Conservation (phyloP, 805 yeast species). For the Starmerella scarabaei region DNA sequence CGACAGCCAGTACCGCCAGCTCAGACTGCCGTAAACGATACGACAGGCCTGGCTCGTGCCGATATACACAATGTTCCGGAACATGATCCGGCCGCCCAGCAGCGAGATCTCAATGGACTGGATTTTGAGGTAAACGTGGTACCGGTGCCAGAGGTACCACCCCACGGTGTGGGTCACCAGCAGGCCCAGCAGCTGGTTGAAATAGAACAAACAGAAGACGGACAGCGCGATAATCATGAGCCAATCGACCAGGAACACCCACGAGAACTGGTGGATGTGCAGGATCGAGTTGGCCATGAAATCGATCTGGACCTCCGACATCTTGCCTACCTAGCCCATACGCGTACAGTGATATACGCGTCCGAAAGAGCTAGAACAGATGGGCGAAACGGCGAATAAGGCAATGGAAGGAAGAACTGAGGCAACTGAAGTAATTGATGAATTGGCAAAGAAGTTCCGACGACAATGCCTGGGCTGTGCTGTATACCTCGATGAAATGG, state of each 20-base stretch:
- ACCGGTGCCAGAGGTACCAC: slow-evolving; percentile 50
- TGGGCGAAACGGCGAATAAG: too few relatives aligned
- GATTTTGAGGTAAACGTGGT: slow-evolving; percentile 45
- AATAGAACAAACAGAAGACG: slow-evolving; percentile 56
- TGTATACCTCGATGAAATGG: too few relatives aligned
- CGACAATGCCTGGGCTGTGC: too few relatives aligned
- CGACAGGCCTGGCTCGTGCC: slow-evolving; percentile 64
- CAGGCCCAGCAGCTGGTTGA: slow-evolving; percentile 59
- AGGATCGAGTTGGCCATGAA: slow-evolving; percentile 23
- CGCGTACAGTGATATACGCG: background rate
- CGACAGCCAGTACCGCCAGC: slow-evolving; percentile 85
- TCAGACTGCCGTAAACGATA: slow-evolving; percentile 55
- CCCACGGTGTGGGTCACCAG: slow-evolving; percentile 40
- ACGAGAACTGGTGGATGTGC: slow-evolving; percentile 29
- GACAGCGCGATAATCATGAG: slow-evolving; percentile 49
- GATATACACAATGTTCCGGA: slow-evolving; percentile 60
- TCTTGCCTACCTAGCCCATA: background rate
- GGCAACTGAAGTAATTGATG: too few relatives aligned
- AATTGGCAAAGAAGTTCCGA: too few relatives aligned
- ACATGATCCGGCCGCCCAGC: slow-evolving; percentile 69
- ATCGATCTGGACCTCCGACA: slow-evolving; percentile 11
- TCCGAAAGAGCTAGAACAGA: too few relatives aligned
- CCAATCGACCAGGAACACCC: slow-evolving; percentile 85
- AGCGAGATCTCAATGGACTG: slow-evolving; percentile 67
- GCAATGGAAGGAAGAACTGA: too few relatives aligned